Evolutionary conservation across 768 basidiomycete genomes (phyloP).

Genomic region (Lactifluus pinguis): DNA sequence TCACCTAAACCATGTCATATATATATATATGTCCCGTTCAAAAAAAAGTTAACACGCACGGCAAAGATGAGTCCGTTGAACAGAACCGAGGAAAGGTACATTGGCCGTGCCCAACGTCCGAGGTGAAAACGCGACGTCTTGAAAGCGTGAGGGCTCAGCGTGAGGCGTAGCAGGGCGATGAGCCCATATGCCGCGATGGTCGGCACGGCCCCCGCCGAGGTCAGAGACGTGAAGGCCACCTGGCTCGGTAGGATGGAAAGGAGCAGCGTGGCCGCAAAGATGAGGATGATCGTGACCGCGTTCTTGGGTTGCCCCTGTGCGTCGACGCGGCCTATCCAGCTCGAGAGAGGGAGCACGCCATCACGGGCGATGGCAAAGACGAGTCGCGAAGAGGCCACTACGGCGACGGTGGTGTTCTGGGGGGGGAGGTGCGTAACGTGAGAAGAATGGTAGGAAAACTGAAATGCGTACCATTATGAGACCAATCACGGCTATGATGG

Average conservation of each 20-base stretch:
- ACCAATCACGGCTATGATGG: constrained; percentile 72
- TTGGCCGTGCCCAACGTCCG: constrained; percentile 54
- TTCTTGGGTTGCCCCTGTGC: constrained; percentile 65
- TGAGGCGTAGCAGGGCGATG: constrained; percentile 65
- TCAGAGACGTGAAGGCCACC: constrained; percentile 86
- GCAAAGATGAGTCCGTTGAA: constrained; percentile 73
- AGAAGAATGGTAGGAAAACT: background rate
- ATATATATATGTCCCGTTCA: no score
- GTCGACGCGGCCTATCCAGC: constrained; percentile 76
- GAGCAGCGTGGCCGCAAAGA: constrained; percentile 66
- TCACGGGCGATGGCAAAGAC: constrained; percentile 93
- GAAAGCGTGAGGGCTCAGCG: constrained; percentile 72
- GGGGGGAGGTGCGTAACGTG: background rate
- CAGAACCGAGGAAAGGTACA: constrained; percentile 56
- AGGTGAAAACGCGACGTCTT: constrained; percentile 63
- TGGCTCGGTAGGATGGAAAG: constrained; percentile 84
- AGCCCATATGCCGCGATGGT: constrained; percentile 85
- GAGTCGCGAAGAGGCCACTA: constrained; percentile 82
- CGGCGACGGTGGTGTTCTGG: constrained; percentile 78
- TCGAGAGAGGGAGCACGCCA: constrained; percentile 75
- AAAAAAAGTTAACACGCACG: constrained; percentile 33
- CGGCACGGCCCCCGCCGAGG: constrained; percentile 79
- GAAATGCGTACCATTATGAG: constrained; percentile 57
- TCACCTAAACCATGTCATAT: constrained; percentile 38
- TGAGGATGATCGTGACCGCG: constrained; percentile 80